Evolutionary conservation across 2,329 filamentous ascomycete species (phyloP).

Genomic region (Periglandula ipomoeae): DNA sequence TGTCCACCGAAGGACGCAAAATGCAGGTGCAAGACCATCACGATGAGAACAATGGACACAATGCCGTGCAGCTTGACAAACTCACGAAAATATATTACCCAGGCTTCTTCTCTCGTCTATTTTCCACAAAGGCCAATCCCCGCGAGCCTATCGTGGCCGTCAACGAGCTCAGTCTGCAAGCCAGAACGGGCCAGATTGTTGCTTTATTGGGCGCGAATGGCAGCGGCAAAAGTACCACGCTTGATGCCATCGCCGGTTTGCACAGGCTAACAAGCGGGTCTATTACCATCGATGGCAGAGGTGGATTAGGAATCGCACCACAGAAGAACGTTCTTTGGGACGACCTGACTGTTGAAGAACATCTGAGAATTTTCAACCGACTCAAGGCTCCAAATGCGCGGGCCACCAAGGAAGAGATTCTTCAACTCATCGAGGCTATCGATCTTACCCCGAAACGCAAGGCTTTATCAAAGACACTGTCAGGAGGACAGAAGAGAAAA

Average conservation of each 20-base stretch:
- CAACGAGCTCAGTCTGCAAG: slow-evolving; percentile 60
- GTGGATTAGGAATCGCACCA: slow-evolving; percentile 77
- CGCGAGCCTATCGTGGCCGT: slow-evolving; percentile 67
- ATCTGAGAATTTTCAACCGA: slow-evolving; percentile 73
- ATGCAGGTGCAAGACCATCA: slow-evolving; percentile 29
- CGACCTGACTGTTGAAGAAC: slow-evolving; percentile 75
- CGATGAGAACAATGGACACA: slow-evolving; percentile 15
- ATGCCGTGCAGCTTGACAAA: slow-evolving; percentile 59
- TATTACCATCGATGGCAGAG: slow-evolving; percentile 69
- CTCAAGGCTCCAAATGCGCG: slow-evolving; percentile 57
- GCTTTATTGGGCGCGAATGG: slow-evolving; percentile 84
- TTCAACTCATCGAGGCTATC: slow-evolving; percentile 56
- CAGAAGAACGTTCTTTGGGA: slow-evolving; percentile 96
- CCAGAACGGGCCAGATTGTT: slow-evolving; percentile 71
- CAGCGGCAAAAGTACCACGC: slow-evolving; percentile 80
- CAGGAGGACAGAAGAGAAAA: slow-evolving; percentile 87
- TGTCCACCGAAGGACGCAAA: slow-evolving; percentile 52
- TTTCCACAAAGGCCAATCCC: slow-evolving; percentile 29
- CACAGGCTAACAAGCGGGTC: slow-evolving; percentile 66
- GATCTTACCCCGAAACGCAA: slow-evolving; percentile 68
- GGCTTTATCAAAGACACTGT: slow-evolving; percentile 67
- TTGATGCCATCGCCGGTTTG: slow-evolving; percentile 79
- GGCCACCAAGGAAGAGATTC: slow-evolving; percentile 50
- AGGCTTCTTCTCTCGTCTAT: slow-evolving; percentile 46
- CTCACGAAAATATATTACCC: slow-evolving; percentile 76